A percentile compares a stretch with the other conserved stretches of the same genome.
Conservation (phyloP, 2,329 filamentous ascomycete genomes). For the Sporothrix luriei region DNA sequence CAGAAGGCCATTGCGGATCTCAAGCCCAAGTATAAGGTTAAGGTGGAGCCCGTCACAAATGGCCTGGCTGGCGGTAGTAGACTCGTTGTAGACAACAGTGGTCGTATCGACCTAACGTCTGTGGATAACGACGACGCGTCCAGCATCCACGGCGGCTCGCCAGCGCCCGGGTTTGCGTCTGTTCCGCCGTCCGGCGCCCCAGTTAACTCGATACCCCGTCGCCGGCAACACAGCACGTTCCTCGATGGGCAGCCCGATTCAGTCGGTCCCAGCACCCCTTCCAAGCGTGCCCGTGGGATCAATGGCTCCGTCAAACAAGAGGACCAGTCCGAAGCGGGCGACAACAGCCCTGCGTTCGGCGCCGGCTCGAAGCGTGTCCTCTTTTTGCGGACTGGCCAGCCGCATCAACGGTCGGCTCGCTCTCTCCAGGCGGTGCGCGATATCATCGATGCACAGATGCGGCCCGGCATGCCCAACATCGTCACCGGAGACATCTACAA, state of each 20-base stretch:
- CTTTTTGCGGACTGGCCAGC: background rate
- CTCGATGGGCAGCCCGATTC: slow-evolving; percentile 31
- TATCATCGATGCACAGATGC: slow-evolving; percentile 58
- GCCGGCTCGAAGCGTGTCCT: slow-evolving; percentile 6
- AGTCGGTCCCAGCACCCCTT: slow-evolving; percentile 26
- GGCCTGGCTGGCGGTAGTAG: background rate
- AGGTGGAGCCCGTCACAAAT: slow-evolving; percentile 32
- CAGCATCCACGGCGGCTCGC: slow-evolving; percentile 34
- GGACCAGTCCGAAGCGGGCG: slow-evolving; percentile 29
- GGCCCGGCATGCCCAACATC: slow-evolving; percentile 60
- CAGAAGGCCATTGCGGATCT: slow-evolving; percentile 50
- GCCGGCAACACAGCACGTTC: slow-evolving; percentile 31
- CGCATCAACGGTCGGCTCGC: slow-evolving; percentile 30
- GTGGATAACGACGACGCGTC: slow-evolving; percentile 45
- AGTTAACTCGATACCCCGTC: slow-evolving; percentile 27
- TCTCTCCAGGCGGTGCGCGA: slow-evolving; percentile 56
- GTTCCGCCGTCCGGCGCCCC: background rate
- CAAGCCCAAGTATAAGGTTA: slow-evolving; percentile 53
- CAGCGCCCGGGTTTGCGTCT: background rate
- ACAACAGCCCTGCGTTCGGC: background rate
- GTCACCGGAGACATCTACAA: slow-evolving; percentile 64
- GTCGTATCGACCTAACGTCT: slow-evolving; percentile 43
- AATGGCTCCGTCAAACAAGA: slow-evolving; percentile 38
- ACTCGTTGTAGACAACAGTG: background rate
- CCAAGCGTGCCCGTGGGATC: slow-evolving; percentile 32